Evolutionary conservation across 2,329 filamentous ascomycete species (phyloP), one percentile per base, ranked within the genome.

Genomic region (Graphilbum sp.): DNA sequence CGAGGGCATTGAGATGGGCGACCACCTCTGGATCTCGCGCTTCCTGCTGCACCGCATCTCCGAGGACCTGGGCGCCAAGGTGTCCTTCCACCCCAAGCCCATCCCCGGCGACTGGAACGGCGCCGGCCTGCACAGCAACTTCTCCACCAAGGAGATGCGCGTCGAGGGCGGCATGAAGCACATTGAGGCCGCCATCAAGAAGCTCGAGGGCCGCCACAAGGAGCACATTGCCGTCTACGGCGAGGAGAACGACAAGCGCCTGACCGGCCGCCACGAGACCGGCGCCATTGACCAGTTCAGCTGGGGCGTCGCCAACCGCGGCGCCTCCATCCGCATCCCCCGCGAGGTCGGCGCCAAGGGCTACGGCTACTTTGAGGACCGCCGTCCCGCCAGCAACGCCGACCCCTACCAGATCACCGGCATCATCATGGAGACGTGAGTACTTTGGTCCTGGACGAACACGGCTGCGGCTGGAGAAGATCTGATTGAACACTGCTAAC

Each of bases 101-200:
- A 87, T 96, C 48, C 75, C 78, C 42, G 88, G 88, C 54, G 56
- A 92, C 68, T 96, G 90, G 88, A 96, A 96, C 69, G 90, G 88
- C 37, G 49, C 48, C 23, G 54, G 55, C 43, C 75, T 85, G 38
- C 79, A 84, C 69, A 76, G 67, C 71, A 88, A 96, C 75, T 90
- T 95, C 59, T 93, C 84, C 34, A 88, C 83, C 52, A 74, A 79
- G 60, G 75, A 79, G 52, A 98, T 90, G 74, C 85, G 90, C 53
- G 69, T 67, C 39, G 85, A 94, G 48, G 87, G 87, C 52, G 90
- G 90, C 57, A 90, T 96, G 79, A 92, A 93, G 76, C 63, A 73
- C 61, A 98, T 98, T 48, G 87, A 96, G 62, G 72, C 72, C 37
- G 76, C 77, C 39, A 79, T 87, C 64, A 80, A 84, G 75, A 86